Evolutionary conservation across 2,329 filamentous ascomycete species (phyloP), one percentile per base, ranked within the genome.

Genomic region (Mariannaea elegans): DNA sequence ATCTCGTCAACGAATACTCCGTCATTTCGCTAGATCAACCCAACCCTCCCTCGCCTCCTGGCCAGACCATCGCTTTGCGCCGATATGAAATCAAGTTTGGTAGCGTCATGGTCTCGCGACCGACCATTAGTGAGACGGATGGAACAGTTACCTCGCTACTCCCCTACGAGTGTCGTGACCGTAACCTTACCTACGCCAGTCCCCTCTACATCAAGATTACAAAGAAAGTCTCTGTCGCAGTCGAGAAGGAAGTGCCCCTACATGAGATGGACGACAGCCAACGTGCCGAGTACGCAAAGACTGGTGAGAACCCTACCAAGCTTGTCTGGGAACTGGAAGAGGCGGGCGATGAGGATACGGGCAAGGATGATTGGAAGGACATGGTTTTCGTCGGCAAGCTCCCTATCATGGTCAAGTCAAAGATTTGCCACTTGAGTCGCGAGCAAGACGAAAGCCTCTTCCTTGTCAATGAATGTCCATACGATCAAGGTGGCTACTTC

Each of bases 401-500:
- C 70, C 95, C 95, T 3, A 93, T 98, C 73, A 99, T 99, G 95
- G 85, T 99, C 70, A 97, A 97, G 80, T 97, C 94, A 27, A 92
- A 94, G 77, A 95, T 97, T 70, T 99, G 95, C 77, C 92, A 96
- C 66, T 79, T 99, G 67, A 91, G 91, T 68, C 89, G 90, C 67
- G 87, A 96, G 73, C 87, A 87, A 47, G 94, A 98, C 65, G 90
- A 95, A 52, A 90, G 92, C 48, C 84, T 99, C 2, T 98, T 97
- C 75, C 84, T 91, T 45, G 89, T 96, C 77, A 97, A 97, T 73
- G 95, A 99, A 78, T 99, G 95, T 68, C 95, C 95, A 1, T 99
- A 97, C 76, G 95, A 99, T 73, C 95, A 97, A 73, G 95, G 95
- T 68, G 95, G 95, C 66, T 99, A 99, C 78, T 99, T 99, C 74